Evolutionary conservation across 768 basidiomycete genomes (phyloP), one percentile per base, ranked within the genome.

Genomic region (Boletales sp.): DNA sequence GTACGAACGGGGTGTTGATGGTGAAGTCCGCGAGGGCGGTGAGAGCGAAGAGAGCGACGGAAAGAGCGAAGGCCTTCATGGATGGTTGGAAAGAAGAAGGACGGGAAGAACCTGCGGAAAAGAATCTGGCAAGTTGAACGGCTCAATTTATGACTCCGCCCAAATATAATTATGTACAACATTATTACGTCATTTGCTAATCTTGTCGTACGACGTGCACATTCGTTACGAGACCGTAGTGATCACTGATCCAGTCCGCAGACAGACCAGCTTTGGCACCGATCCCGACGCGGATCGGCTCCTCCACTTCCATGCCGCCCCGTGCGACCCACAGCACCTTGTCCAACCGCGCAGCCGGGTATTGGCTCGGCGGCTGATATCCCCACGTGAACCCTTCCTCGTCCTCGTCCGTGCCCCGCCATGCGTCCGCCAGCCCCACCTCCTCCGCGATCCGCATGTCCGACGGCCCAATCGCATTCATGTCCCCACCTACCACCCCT

Each of bases 1-100:
- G 32, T 32, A 76, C 86, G 61, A 57, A 89, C 87, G 88, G 88
- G 34, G 88, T 91, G 64, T 86, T 83, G 64, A 90, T 72, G 1
- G 57, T 69, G 56, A 82, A 60, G 61, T 77, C 28, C 13, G 78
- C 83, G 21, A 72, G 37, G 43, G 66, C 80, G 31, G 66, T 66
- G 44, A 67, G 64, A 41, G 69, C 71, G 55, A 76, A 63, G 56
- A 80, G 66, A 38, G 69, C 69, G 57, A 80, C 48, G 47, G 74
- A 60, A 42, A 72, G 59, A 50, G 70, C 10, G 48, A 53, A 8
- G 54, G 70, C 63, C 72, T 78, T 79, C 83, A 84, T 84, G 60
- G 65, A 72, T 56, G 45, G 17, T 32, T 10, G 18, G 41, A 12
- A 44, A 18, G 53, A 58, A 57, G 45, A 63, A 54, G 50, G 33